These are phyloP conservation scores for Monosporascus sp. DNA, from an alignment of 2,329 filamentous ascomycete species.

Conservation along the genomic window DNA sequence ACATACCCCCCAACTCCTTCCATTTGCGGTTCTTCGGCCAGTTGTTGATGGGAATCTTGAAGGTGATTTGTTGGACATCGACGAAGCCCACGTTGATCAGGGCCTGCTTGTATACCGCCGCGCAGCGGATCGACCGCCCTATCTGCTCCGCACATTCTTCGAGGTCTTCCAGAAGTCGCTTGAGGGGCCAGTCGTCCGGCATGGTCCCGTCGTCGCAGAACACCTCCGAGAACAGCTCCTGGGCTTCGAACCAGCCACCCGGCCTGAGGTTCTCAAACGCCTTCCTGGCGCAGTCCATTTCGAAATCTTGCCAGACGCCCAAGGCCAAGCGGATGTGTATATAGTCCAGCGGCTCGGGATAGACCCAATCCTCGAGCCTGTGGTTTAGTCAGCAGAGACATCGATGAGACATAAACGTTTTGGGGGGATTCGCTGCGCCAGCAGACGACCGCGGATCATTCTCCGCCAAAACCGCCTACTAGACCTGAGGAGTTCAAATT, in stretches of 20 bases:
- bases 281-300: constrained; percentile 43
- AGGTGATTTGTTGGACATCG: constrained; percentile 45
- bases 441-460: too few relatives aligned
- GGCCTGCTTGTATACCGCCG: constrained; percentile 28
- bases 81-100: constrained; percentile 48
- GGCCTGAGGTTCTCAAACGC: constrained; percentile 44
- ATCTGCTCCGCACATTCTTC: constrained; percentile 31
- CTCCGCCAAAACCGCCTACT: too few relatives aligned
- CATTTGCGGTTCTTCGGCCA: constrained; percentile 44
- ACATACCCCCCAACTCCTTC: constrained; percentile 39
- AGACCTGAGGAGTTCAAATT: too few relatives aligned
- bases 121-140: constrained; percentile 32
- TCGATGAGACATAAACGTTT: too few relatives aligned
- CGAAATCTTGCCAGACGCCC: constrained; percentile 45
- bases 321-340: constrained; percentile 46
- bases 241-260: constrained; percentile 50
- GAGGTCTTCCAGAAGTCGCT: constrained; percentile 36
- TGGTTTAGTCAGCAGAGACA: constrained; percentile 2
- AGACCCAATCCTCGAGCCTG: constrained; percentile 45
- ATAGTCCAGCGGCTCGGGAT: constrained; percentile 49
- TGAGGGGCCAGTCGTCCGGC: constrained; percentile 29
- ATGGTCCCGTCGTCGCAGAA: constrained; percentile 42
- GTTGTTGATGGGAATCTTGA: constrained; percentile 48
- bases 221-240: constrained; percentile 37
- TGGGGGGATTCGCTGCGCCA: too few relatives aligned